Conservation (phyloP, 768 basidiomycete genomes). For the Serendipita sp. region DNA sequence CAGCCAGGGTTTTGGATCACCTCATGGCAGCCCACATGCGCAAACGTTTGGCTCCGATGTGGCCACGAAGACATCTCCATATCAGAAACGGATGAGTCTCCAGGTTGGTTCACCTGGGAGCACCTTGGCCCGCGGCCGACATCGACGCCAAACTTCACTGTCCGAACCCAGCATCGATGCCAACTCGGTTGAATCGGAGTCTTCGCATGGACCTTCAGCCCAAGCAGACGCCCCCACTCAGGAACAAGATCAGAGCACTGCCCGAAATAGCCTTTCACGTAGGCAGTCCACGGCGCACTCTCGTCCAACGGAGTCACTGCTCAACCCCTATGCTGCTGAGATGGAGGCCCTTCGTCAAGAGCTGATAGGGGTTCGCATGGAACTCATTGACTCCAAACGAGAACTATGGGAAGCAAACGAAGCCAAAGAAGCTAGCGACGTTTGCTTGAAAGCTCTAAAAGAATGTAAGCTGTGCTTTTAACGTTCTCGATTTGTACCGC, state of each 20-base stretch:
- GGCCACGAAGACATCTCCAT: background rate
- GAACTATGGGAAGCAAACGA: constrained; percentile 67
- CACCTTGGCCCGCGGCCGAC: background rate
- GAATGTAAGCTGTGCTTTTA: constrained; percentile 24
- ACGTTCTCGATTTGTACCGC: constrained; percentile 10
- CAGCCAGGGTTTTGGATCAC: background rate
- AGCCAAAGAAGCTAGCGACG: constrained; percentile 73
- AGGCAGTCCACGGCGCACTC: constrained; percentile 29
- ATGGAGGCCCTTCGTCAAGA: constrained; percentile 45
- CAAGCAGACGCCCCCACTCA: background rate
- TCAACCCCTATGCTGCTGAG: constrained; percentile 22
- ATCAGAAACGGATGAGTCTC: background rate
- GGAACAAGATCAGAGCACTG: background rate
- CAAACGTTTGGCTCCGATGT: background rate
- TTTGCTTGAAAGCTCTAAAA: constrained; percentile 63
- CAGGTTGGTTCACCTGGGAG: background rate
- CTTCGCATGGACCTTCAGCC: background rate
- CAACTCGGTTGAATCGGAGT: background rate
- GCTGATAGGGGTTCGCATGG: constrained; percentile 34
- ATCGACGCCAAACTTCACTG: background rate
- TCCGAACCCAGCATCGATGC: background rate
- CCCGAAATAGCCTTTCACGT: constrained; percentile 11
- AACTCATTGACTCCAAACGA: constrained; percentile 45
- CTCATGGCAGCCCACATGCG: background rate
- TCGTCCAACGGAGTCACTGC: constrained; percentile 10